phyloP scores from a whole-genome alignment of 768 basidiomycete genomes.

The Lactifluus echinatus region DNA sequence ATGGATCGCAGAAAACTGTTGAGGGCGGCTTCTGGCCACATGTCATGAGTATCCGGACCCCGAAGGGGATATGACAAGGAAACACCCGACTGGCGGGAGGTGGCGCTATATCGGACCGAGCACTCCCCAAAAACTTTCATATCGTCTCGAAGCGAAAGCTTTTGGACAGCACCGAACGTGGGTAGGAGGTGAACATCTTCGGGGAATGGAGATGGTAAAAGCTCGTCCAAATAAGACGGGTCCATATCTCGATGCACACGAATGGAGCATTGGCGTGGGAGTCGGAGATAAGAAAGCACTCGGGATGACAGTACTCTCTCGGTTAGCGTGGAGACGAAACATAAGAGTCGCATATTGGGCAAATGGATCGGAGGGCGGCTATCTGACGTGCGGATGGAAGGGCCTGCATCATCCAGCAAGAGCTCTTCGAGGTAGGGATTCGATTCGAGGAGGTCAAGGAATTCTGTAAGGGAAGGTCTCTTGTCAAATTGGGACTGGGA shows the following conservation, averaged over 20 bases:
- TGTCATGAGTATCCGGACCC: background rate
- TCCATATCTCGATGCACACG: conserved; percentile 19
- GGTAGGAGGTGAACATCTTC: conserved; percentile 6
- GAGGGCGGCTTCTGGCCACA: conserved; percentile 18
- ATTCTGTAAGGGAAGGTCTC: conserved; percentile 20
- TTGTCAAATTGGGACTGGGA: conserved; percentile 19
- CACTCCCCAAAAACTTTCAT: conserved; percentile 10
- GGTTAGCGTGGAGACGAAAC: conserved; percentile 7
- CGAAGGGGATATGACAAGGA: conserved; percentile 17
- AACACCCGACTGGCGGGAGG: conserved; percentile 16
- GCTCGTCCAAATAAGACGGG: conserved; percentile 16
- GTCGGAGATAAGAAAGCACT: conserved; percentile 13
- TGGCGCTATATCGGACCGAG: conserved; percentile 17
- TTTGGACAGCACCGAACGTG: conserved; percentile 9
- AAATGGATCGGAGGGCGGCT: conserved; percentile 9
- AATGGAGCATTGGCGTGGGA: conserved; percentile 12
- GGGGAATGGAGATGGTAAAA: conserved; percentile 15
- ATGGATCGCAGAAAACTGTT: conserved; percentile 13
- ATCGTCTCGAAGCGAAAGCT: conserved; percentile 15
- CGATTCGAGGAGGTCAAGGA: conserved; percentile 19
- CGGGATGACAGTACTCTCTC: conserved; percentile 15
- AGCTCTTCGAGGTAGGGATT: conserved; percentile 20
- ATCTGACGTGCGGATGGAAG: conserved; percentile 8
- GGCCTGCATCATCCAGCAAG: conserved; percentile 21
- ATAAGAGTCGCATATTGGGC: conserved; percentile 16